phyloP scores from a whole-genome alignment of 495 filamentous ascomycete species.

The Xylaria grammica region DNA sequence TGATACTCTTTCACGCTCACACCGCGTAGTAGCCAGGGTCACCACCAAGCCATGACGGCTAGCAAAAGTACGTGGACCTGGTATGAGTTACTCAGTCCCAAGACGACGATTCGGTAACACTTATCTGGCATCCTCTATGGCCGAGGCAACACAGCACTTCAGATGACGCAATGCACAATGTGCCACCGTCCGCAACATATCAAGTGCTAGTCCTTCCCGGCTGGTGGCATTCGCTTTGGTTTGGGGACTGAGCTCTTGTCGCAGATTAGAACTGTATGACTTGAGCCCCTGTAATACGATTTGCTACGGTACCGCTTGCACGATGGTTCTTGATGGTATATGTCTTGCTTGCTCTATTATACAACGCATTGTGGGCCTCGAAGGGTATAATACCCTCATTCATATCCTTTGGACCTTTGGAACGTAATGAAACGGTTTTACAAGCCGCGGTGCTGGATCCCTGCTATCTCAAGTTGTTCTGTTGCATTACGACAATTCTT shows the following conservation, averaged over 20 bases:
- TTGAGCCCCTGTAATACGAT: neutral
- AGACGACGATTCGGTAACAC: neutral
- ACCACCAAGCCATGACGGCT: too few species aligned
- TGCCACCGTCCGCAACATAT: neutral
- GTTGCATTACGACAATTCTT: too few species aligned
- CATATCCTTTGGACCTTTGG: too few species aligned
- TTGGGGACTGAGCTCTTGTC: neutral
- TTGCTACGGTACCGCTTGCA: neutral
- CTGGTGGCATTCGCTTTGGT: slow-evolving; percentile 6
- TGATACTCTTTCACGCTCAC: too few species aligned
- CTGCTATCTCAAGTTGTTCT: too few species aligned
- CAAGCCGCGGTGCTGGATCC: too few species aligned
- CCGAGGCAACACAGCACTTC: neutral
- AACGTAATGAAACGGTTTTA: too few species aligned
- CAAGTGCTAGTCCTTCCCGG: slow-evolving; percentile 1
- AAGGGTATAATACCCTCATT: too few species aligned
- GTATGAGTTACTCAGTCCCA: neutral
- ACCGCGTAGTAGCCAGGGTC: too few species aligned
- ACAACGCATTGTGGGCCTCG: neutral
- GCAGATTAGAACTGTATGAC: slow-evolving; percentile 2
- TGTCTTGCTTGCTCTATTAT: neutral
- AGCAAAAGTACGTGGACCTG: too few species aligned
- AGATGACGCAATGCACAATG: neutral
- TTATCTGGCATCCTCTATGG: neutral
- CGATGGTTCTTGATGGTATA: neutral